phyloP scores from a whole-genome alignment of 176 grass and related monocot species.

The Olyra latifolia region DNA sequence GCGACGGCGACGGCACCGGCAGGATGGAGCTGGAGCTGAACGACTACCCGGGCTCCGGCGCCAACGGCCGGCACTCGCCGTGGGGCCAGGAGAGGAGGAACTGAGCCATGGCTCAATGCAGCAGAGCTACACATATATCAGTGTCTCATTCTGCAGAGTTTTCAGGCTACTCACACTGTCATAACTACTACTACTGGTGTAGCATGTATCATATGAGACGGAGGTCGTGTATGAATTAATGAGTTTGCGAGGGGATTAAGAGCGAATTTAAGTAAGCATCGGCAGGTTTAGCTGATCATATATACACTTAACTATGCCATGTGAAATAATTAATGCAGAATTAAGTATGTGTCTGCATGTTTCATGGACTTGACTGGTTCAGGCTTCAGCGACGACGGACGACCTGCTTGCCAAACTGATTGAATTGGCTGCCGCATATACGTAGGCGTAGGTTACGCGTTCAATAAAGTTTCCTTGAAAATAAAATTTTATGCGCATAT shows the following conservation, averaged over 20 bases:
- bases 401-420: not conserved
- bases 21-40: constrained; percentile 39
- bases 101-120: not conserved
- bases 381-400: not conserved
- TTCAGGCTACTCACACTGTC: not conserved
- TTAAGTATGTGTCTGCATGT: not conserved
- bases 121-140: not conserved
- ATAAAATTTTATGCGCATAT: not conserved
- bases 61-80: constrained; percentile 64
- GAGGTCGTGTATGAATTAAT: not conserved
- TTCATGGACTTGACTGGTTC: not conserved
- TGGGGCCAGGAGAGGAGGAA: constrained; percentile 42
- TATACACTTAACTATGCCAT: not conserved
- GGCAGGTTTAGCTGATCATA: not conserved
- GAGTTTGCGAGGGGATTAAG: not conserved
- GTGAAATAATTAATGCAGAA: not conserved
- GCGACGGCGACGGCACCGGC: not conserved
- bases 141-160: too few species aligned
- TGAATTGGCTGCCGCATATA: not conserved
- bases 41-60: constrained; percentile 70
- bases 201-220: not conserved
- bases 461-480: not conserved
- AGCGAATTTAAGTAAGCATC: too few species aligned
- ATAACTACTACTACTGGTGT: not conserved
- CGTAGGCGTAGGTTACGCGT: not conserved